phyloP scores from a whole-genome alignment of 768 basidiomycete genomes.

The Termitomyces sp. region DNA sequence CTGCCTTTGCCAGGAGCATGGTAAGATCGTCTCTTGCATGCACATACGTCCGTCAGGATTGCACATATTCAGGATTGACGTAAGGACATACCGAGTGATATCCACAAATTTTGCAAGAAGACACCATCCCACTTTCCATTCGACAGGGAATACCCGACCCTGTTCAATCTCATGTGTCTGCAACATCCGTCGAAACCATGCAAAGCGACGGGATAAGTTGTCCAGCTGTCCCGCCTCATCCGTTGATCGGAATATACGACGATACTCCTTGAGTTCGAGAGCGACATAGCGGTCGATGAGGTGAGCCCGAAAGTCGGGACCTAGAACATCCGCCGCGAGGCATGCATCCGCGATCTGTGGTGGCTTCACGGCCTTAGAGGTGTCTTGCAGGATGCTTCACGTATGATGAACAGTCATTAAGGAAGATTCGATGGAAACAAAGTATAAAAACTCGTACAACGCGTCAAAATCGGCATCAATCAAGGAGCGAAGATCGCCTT shows the following conservation, averaged over 20 bases:
- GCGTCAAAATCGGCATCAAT: conserved; percentile 90
- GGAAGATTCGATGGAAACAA: not conserved
- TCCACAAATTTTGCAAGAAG: conserved; percentile 85
- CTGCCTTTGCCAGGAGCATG: conserved; percentile 75
- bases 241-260: conserved; percentile 88
- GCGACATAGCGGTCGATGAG: conserved; percentile 88
- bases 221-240: conserved; percentile 97
- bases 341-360: conserved; percentile 78
- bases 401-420: not conserved
- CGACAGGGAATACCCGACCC: conserved; percentile 75
- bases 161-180: conserved; percentile 87
- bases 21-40: conserved; percentile 74
- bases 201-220: conserved; percentile 88
- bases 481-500: conserved; percentile 75
- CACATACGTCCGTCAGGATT: not conserved
- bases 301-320: conserved; percentile 74
- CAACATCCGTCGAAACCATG: conserved; percentile 89
- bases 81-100: conserved; percentile 67
- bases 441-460: conserved; percentile 58
- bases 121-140: conserved; percentile 85
- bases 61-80: not conserved
- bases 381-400: conserved; percentile 55
- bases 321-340: conserved; percentile 85
- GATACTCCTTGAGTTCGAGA: conserved; percentile 91
- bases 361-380: conserved; percentile 61